Evolutionary conservation across 192 early-diverging fungal species (phyloP).

Genomic region (Phlyctochytrium planicorne): DNA sequence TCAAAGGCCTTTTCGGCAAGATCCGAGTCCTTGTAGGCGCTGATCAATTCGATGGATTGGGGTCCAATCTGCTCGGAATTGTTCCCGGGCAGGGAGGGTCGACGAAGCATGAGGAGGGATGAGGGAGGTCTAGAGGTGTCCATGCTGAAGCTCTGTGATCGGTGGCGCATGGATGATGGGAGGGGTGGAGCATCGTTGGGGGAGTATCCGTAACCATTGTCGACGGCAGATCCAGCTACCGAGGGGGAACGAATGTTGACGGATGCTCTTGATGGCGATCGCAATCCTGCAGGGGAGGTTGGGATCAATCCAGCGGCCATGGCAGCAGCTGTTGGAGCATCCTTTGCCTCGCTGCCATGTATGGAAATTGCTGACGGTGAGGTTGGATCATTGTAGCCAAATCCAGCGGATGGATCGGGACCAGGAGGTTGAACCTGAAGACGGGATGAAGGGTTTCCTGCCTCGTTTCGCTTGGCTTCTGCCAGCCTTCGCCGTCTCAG

Average conservation of each 20-base stretch:
- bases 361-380: neutral
- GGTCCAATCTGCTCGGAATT: neutral
- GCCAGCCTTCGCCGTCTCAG: neutral
- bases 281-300: neutral
- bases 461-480: neutral
- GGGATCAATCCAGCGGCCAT: neutral
- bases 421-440: neutral
- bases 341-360: neutral
- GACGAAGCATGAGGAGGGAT: neutral
- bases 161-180: neutral
- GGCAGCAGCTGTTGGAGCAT: neutral
- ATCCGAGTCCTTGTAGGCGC: constrained; percentile 12
- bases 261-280: too few relatives aligned
- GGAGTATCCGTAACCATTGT: neutral
- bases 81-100: neutral
- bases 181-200: neutral
- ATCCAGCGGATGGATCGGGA: neutral
- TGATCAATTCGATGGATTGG: neutral
- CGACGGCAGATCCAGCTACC: too few relatives aligned
- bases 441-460: neutral
- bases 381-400: neutral
- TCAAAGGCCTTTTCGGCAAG: constrained; percentile 1
- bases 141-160: neutral
- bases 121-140: neutral
- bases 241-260: too few relatives aligned